Percentiles rank a stretch among this genome's conserved stretches.
These are phyloP conservation scores for Phytophthora podocarpi DNA, from an alignment of 352 stramenopile species.

Conservation along the genomic window DNA sequence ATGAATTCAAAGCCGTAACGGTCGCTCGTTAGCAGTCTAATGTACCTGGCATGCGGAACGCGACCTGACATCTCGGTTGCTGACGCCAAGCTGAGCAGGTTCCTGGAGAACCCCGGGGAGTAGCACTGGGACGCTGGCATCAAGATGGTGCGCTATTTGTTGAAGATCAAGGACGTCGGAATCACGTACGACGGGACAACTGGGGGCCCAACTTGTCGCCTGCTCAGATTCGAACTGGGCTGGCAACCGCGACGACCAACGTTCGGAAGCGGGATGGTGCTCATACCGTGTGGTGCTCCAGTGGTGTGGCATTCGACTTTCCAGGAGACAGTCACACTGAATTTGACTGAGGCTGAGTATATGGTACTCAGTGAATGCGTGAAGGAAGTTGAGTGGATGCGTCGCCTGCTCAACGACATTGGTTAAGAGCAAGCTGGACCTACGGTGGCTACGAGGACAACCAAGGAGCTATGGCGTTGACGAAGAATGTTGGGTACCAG, in stretches of 20 bases:
- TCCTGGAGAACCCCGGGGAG: too few relatives aligned
- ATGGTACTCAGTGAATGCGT: constrained; percentile 27
- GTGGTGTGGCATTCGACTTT: constrained; percentile 20
- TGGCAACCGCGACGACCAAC: constrained; percentile 22
- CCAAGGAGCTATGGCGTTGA: constrained; percentile 28
- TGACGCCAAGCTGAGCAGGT: constrained; percentile 23
- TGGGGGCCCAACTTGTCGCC: background rate
- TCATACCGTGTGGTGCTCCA: constrained; percentile 20
- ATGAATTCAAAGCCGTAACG: constrained; percentile 25
- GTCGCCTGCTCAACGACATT: constrained; percentile 19
- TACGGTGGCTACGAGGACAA: constrained; percentile 28
- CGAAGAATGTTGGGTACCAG: constrained; percentile 33
- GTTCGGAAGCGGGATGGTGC: constrained; percentile 15
- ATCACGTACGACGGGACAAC: constrained; percentile 10
- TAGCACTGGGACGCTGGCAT: too few relatives aligned
- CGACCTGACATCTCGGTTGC: constrained; percentile 24
- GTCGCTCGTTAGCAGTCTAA: constrained; percentile 18
- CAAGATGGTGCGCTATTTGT: constrained; percentile 16
- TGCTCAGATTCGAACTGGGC: constrained; percentile 29
- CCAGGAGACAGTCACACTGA: constrained; percentile 30
- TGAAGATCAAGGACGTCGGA: constrained; percentile 22
- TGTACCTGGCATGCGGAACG: constrained; percentile 28
- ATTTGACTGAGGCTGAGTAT: constrained; percentile 32
- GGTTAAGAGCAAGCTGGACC: background rate
- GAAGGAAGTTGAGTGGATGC: constrained; percentile 26